Evolutionary conservation across 257 asterid species (phyloP).

Genomic region (Capsicum baccatum): DNA sequence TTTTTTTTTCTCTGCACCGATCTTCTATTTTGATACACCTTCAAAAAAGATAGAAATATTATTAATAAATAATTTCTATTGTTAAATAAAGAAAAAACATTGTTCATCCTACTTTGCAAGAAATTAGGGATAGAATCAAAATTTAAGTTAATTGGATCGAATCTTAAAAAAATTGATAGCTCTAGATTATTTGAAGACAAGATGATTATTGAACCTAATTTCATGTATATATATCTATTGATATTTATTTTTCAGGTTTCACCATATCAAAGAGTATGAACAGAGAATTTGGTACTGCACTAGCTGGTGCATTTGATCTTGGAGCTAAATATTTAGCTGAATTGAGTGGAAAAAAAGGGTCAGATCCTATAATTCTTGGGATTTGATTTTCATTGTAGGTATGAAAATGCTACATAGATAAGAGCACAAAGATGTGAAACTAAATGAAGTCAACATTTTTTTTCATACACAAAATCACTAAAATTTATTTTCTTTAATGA

Average conservation of each 20-base stretch:
- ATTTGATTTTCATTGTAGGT: slow-evolving; percentile 71
- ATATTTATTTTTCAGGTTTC: slow-evolving; percentile 50
- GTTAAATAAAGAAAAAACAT: too few species aligned
- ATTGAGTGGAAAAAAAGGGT: slow-evolving; percentile 57
- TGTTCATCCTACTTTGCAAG: too few species aligned
- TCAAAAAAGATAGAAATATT: neutral
- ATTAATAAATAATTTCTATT: neutral
- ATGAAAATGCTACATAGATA: neutral
- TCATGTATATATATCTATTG: too few species aligned
- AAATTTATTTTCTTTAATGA: neutral
- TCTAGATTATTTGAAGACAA: too few species aligned
- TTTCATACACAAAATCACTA: neutral
- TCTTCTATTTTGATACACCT: neutral
- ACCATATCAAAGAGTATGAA: slow-evolving; percentile 70
- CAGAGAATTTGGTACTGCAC: slow-evolving; percentile 67
- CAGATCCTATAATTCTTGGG: slow-evolving; percentile 64
- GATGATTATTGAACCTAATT: too few species aligned
- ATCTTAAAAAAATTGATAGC: too few species aligned
- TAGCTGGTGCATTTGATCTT: slow-evolving; percentile 71
- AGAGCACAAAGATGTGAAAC: neutral
- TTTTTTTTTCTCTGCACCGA: too few species aligned
- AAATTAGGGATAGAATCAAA: too few species aligned
- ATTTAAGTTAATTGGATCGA: too few species aligned
- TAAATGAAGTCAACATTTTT: too few species aligned
- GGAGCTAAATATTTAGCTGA: slow-evolving; percentile 72